Conservation (phyloP, 1,284 basidiomycete species). For the Sanghuangporus sanghuang region DNA sequence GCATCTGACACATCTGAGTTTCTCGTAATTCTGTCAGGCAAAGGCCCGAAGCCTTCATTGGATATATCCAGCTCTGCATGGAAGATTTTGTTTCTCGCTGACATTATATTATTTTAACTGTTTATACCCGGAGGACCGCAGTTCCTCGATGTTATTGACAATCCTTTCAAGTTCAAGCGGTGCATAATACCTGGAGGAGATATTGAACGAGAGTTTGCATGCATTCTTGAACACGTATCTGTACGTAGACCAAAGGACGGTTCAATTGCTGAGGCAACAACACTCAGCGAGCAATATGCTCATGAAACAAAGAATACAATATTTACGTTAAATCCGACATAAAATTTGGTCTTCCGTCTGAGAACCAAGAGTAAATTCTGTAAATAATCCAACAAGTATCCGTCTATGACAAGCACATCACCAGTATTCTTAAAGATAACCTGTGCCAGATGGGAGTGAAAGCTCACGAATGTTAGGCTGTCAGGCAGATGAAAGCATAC, state of each 20-base stretch:
- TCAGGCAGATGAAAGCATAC: not conserved
- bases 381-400: not conserved
- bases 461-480: not conserved
- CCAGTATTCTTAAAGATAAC: not conserved
- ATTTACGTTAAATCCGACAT: too few relatives aligned
- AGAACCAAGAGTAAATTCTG: not conserved
- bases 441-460: not conserved
- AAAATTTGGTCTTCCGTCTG: too few relatives aligned
- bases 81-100: conserved; percentile 5
- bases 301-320: too few relatives aligned
- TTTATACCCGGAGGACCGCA: not conserved
- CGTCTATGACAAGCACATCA: not conserved
- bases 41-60: conserved; percentile 14
- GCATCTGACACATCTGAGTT: not conserved
- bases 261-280: too few relatives aligned
- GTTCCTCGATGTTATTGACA: too few relatives aligned
- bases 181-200: too few relatives aligned
- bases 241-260: too few relatives aligned
- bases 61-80: conserved; percentile 14
- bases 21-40: not conserved
- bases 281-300: too few relatives aligned
- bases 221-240: too few relatives aligned
- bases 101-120: not conserved
- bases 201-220: too few relatives aligned
- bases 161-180: too few relatives aligned